A percentile compares a stretch with the other conserved stretches of the same genome.
Conservation (phyloP, 2,329 filamentous ascomycete species). For the Neofusicoccum sp. region DNA sequence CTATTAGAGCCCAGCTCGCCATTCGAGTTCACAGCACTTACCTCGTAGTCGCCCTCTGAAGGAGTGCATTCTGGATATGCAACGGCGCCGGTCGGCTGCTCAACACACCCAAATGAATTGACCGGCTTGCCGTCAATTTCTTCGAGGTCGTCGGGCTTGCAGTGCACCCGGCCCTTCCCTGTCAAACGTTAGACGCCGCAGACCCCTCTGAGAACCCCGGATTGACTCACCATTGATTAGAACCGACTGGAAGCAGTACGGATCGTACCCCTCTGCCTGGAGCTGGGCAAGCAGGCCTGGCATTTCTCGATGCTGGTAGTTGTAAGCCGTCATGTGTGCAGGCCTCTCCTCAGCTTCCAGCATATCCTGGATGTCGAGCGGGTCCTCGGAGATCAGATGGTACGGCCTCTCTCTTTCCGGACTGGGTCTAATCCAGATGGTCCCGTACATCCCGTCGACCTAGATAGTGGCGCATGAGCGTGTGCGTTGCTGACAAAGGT, state of each 20-base stretch:
- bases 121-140: constrained; percentile 19
- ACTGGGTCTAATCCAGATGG: constrained; percentile 22
- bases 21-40: not conserved
- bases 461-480: not conserved
- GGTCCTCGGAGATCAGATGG: constrained; percentile 19
- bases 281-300: constrained; percentile 22
- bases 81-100: constrained; percentile 20
- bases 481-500: too few relatives aligned
- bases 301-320: constrained; percentile 23
- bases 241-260: constrained; percentile 22
- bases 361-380: constrained; percentile 22
- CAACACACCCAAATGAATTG: constrained; percentile 20
- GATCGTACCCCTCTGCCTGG: constrained; percentile 22
- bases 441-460: constrained; percentile 22
- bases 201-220: not conserved
- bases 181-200: not conserved
- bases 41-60: constrained; percentile 18
- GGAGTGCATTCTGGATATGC: constrained; percentile 21
- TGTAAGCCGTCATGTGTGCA: constrained; percentile 21
- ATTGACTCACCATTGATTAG: constrained; percentile 20
- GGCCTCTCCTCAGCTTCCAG: constrained; percentile 21
- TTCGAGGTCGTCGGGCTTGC: constrained; percentile 19
- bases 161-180: constrained; percentile 22
- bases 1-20: not conserved
- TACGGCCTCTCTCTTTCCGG: constrained; percentile 21